Percentiles rank a stretch among this genome's conserved stretches.
These are phyloP conservation scores for Lachnellula arida DNA, from an alignment of 2,329 filamentous ascomycete species.

Conservation along the genomic window DNA sequence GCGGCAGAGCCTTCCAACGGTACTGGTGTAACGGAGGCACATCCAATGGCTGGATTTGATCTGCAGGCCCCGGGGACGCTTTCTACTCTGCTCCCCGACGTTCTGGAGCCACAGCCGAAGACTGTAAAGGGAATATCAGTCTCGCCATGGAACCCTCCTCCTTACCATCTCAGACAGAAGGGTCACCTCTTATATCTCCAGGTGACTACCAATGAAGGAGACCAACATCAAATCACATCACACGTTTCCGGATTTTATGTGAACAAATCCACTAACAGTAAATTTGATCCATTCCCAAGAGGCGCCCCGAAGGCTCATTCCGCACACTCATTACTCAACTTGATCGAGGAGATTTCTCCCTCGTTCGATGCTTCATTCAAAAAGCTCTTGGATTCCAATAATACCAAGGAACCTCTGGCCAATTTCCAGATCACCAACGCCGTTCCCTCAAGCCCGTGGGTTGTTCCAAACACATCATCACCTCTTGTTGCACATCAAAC, in stretches of 20 bases:
- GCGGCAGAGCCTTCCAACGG: constrained; percentile 35
- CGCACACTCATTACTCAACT: constrained; percentile 79
- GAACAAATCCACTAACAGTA: constrained; percentile 91
- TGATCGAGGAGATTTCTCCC: constrained; percentile 75
- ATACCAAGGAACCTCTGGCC: constrained; percentile 78
- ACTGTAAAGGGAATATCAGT: constrained; percentile 85
- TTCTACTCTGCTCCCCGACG: constrained; percentile 64
- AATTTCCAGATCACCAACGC: constrained; percentile 96
- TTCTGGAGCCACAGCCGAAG: constrained; percentile 69
- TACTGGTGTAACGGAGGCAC: constrained; percentile 37
- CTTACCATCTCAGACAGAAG: constrained; percentile 82
- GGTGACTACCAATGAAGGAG: constrained; percentile 86
- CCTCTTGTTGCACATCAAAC: constrained; percentile 66
- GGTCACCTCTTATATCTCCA: constrained; percentile 90
- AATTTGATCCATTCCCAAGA: constrained; percentile 86
- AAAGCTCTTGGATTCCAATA: constrained; percentile 78
- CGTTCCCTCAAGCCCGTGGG: constrained; percentile 87
- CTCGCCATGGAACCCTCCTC: constrained; percentile 94
- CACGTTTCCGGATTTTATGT: constrained; percentile 95
- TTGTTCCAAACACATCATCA: constrained; percentile 67
- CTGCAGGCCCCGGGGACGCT: constrained; percentile 66
- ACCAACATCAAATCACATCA: constrained; percentile 89
- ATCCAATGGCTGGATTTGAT: constrained; percentile 68
- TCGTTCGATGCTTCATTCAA: constrained; percentile 76
- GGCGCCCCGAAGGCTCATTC: constrained; percentile 70